Evolutionary conservation across 164 flowering plant species (phyloP).

Genomic region (Chloranthus sessilifolius): DNA sequence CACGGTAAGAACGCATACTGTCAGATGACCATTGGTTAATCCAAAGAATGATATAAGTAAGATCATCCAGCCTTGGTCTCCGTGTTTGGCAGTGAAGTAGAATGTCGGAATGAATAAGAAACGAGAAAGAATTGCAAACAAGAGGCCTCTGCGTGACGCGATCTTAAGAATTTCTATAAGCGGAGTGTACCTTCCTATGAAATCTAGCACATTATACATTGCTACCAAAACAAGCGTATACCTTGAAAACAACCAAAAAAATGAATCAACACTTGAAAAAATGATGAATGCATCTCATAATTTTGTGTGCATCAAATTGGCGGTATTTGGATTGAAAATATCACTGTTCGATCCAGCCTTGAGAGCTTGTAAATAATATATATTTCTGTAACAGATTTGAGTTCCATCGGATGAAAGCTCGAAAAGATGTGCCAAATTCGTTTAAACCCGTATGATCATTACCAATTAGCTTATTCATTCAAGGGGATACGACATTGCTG

Average conservation of each 20-base stretch:
- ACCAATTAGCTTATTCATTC: no score
- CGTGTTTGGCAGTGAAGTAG: constrained; percentile 58
- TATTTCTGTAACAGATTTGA: no score
- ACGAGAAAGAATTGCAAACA: constrained; percentile 33
- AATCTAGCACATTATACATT: constrained; percentile 44
- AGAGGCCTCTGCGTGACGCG: constrained; percentile 42
- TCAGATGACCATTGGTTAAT: constrained; percentile 52
- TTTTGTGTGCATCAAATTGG: no score
- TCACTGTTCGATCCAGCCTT: no score
- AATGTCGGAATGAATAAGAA: constrained; percentile 52
- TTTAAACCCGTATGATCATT: no score
- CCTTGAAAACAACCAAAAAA: constrained; percentile 26
- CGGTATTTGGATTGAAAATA: no score
- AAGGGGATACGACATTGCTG: no score
- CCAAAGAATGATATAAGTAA: constrained; percentile 50
- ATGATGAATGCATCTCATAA: no score
- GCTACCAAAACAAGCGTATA: constrained; percentile 52
- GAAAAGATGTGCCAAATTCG: no score
- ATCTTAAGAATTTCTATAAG: constrained; percentile 28
- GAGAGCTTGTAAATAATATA: no score
- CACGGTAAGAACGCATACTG: constrained; percentile 47
- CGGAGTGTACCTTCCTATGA: constrained; percentile 48
- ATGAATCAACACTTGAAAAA: no score
- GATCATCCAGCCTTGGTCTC: constrained; percentile 68
- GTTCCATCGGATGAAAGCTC: no score